Evolutionary conservation across 2,329 filamentous ascomycete genomes (phyloP).

Genomic region (Cladophialophora exuberans): DNA sequence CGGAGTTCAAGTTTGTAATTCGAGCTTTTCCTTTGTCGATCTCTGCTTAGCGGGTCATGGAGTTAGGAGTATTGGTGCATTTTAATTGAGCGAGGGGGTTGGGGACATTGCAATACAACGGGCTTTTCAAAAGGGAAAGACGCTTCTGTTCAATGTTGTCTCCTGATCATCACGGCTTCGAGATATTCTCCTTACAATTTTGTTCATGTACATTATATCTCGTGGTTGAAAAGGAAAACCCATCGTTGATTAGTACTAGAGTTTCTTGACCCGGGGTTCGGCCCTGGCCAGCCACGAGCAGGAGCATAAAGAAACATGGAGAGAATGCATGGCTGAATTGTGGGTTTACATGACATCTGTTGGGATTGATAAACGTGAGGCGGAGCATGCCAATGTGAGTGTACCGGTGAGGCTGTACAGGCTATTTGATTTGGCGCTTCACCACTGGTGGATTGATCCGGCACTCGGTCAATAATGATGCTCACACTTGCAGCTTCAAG

Average conservation of each 20-base stretch:
- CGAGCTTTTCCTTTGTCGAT: constrained; percentile 9
- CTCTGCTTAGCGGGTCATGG: constrained; percentile 23
- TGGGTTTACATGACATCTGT: too few relatives aligned
- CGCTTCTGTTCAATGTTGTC: constrained; percentile 11
- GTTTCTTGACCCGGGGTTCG: not conserved
- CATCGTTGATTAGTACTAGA: constrained; percentile 8
- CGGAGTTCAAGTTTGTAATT: constrained; percentile 8
- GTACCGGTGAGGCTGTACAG: too few relatives aligned
- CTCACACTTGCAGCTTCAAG: too few relatives aligned
- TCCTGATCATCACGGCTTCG: constrained; percentile 17
- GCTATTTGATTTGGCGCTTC: too few relatives aligned
- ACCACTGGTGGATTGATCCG: too few relatives aligned
- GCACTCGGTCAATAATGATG: too few relatives aligned
- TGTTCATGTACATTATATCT: constrained; percentile 29
- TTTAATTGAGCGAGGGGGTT: constrained; percentile 21
- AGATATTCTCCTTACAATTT: constrained; percentile 24
- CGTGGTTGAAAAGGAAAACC: constrained; percentile 13
- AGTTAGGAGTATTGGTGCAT: constrained; percentile 18
- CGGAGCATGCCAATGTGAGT: too few relatives aligned
- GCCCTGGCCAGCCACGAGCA: too few relatives aligned
- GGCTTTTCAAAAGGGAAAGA: not conserved
- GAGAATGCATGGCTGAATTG: too few relatives aligned
- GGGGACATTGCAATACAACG: constrained; percentile 9
- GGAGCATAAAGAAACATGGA: too few relatives aligned
- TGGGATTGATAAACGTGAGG: too few relatives aligned